phyloP scores from a whole-genome alignment of 2,329 filamentous ascomycete species.

The Phaeosphaeria sp. region DNA sequence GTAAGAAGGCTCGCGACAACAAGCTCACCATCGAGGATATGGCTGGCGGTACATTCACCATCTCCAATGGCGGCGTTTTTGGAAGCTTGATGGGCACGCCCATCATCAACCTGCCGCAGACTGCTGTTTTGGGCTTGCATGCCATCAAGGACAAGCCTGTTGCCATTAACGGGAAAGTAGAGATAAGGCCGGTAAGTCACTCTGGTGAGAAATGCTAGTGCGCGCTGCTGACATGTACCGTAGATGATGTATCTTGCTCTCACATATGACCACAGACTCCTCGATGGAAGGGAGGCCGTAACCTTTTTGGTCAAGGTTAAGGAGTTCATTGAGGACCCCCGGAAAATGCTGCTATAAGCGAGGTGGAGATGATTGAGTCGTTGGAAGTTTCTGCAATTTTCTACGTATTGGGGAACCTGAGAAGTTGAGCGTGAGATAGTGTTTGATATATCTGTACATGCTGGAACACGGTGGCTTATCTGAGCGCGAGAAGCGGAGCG shows the following conservation, averaged over 20 bases:
- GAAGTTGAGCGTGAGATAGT: neutral
- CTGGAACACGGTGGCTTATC: neutral
- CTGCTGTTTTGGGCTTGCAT: slow-evolving; percentile 87
- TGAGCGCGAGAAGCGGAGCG: neutral
- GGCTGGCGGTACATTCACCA: slow-evolving; percentile 97
- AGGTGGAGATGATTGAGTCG: neutral
- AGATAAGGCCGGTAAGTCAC: slow-evolving; percentile 75
- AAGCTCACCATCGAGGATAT: slow-evolving; percentile 99
- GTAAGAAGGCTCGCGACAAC: slow-evolving; percentile 95
- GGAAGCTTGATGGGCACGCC: slow-evolving; percentile 97
- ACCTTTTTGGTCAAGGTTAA: slow-evolving; percentile 97
- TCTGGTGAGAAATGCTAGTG: neutral
- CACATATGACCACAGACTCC: slow-evolving; percentile 94
- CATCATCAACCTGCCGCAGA: slow-evolving; percentile 97
- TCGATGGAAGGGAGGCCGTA: slow-evolving; percentile 94
- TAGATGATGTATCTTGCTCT: slow-evolving; percentile 98
- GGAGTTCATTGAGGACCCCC: slow-evolving; percentile 95
- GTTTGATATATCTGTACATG: slow-evolving; percentile 2
- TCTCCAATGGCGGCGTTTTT: slow-evolving; percentile 96
- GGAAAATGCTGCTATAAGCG: slow-evolving; percentile 77
- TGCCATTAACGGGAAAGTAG: slow-evolving; percentile 89
- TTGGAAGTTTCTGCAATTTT: slow-evolving; percentile 7
- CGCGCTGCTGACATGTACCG: slow-evolving; percentile 11
- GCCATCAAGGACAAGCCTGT: slow-evolving; percentile 95
- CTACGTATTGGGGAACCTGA: neutral